These are phyloP conservation scores for Jackrogersella multiformis DNA, from an alignment of 495 filamentous ascomycete species.

Conservation along the genomic window DNA sequence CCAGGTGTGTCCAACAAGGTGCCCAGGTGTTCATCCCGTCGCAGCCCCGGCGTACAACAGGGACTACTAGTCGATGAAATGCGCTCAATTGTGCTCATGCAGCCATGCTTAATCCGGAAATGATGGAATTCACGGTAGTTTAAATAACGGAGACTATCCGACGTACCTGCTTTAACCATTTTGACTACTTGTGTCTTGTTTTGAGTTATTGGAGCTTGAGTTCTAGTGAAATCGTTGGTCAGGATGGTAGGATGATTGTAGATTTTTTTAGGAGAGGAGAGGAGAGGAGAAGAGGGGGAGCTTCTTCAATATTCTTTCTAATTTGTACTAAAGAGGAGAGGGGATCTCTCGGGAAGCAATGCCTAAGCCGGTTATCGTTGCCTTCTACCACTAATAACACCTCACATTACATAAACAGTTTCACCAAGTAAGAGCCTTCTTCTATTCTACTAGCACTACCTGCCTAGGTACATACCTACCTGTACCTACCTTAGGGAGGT, in stretches of 20 bases:
- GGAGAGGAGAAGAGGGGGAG: conserved; percentile 34
- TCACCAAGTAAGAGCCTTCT: conserved; percentile 17
- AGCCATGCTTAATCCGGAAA: conserved; percentile 45
- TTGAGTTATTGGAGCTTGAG: conserved; percentile 17
- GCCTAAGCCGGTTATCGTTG: conserved; percentile 18
- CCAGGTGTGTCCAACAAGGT: conserved; percentile 47
- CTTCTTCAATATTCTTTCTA: conserved; percentile 24
- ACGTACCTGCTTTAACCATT: conserved; percentile 97
- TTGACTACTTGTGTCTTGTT: conserved; percentile 55
- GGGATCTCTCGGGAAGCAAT: conserved; percentile 36
- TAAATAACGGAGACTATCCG: conserved; percentile 33
- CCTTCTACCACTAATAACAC: conserved; percentile 15
- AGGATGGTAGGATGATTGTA: conserved; percentile 19
- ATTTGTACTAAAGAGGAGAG: conserved; percentile 44
- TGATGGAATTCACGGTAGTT: conserved; percentile 40
- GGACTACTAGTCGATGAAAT: conserved; percentile 42
- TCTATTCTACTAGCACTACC: not conserved
- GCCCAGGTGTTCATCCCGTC: conserved; percentile 38
- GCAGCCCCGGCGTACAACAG: conserved; percentile 33
- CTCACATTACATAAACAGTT: conserved; percentile 37
- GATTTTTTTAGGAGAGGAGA: conserved; percentile 30
- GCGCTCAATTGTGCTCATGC: conserved; percentile 52
- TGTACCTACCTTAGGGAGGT: no score
- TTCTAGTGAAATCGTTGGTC: conserved; percentile 20
- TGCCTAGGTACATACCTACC: not conserved